These are phyloP conservation scores for Aspergillus fumigatus DNA, from an alignment of 2,329 filamentous ascomycete genomes.

Conservation along the genomic window DNA sequence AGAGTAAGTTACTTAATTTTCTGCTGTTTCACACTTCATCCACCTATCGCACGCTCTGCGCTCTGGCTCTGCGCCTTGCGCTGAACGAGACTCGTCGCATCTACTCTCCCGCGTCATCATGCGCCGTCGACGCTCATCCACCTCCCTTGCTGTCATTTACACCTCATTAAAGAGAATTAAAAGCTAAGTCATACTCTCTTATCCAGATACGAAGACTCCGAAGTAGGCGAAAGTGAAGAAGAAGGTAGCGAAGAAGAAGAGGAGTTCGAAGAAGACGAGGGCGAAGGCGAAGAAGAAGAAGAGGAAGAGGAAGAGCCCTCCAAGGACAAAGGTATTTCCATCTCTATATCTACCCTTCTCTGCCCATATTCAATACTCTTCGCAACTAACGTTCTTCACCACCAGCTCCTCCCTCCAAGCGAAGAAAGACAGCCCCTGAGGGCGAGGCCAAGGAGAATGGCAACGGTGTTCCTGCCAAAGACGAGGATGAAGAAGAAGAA, in stretches of 20 bases:
- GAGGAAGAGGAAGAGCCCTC: constrained; percentile 24
- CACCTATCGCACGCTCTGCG: neutral
- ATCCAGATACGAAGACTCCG: constrained; percentile 34
- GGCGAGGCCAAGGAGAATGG: constrained; percentile 16
- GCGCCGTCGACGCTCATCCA: neutral
- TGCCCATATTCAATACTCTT: neutral
- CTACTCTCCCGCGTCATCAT: neutral
- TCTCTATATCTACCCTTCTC: neutral
- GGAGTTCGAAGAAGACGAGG: constrained; percentile 23
- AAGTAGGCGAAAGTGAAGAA: constrained; percentile 16
- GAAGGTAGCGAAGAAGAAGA: constrained; percentile 24
- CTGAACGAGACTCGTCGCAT: neutral
- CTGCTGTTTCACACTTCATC: too few relatives aligned
- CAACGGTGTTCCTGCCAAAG: constrained; percentile 12
- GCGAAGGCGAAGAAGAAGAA: constrained; percentile 22
- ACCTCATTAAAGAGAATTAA: neutral
- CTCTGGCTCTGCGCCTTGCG: neutral
- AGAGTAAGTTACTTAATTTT: constrained; percentile 37
- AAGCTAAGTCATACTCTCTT: neutral
- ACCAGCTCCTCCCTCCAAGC: constrained; percentile 23
- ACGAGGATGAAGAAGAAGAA: constrained; percentile 13
- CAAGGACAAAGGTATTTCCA: constrained; percentile 17
- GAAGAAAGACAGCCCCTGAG: constrained; percentile 28
- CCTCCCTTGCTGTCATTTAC: neutral
- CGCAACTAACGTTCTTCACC: neutral